A percentile compares a stretch with the other conserved stretches of the same genome.
Conservation (phyloP, 1,284 basidiomycete genomes). For the Cutaneotrichosporon sp. region DNA sequence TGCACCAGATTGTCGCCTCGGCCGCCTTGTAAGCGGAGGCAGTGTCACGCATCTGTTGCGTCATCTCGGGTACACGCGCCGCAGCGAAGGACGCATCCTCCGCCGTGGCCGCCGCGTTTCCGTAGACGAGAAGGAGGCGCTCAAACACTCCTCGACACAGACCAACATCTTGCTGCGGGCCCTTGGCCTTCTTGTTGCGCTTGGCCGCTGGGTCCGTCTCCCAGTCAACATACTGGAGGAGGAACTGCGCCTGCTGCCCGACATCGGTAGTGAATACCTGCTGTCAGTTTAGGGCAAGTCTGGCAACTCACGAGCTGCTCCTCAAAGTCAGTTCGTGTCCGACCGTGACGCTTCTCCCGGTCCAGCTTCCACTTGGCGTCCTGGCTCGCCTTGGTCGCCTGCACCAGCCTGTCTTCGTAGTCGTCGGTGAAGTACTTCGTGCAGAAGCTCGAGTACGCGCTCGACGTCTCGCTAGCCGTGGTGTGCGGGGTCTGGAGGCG, state of each 20-base stretch:
- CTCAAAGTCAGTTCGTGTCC: conserved; percentile 46
- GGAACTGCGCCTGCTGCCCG: conserved; percentile 28
- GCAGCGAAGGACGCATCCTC: conserved; percentile 57
- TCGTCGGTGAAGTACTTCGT: conserved; percentile 68
- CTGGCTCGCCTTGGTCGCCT: conserved; percentile 68
- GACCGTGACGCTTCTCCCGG: conserved; percentile 39
- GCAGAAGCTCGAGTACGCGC: conserved; percentile 81
- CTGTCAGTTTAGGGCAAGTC: conserved; percentile 4
- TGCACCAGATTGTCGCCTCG: conserved; percentile 45
- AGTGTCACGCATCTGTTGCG: conserved; percentile 25
- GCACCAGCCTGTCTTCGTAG: conserved; percentile 73
- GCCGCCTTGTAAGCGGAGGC: conserved; percentile 39
- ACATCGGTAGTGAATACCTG: conserved; percentile 26
- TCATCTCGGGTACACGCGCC: conserved; percentile 57
- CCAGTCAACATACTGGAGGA: conserved; percentile 45
- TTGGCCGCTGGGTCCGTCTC: conserved; percentile 56
- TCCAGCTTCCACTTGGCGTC: conserved; percentile 54
- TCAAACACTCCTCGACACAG: conserved; percentile 69
- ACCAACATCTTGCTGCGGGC: conserved; percentile 56
- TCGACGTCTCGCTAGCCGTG: conserved; percentile 69
- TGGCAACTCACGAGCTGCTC: conserved; percentile 37
- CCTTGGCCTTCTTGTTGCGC: conserved; percentile 52
- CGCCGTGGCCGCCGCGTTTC: conserved; percentile 57
- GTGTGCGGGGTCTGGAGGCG: conserved; percentile 51
- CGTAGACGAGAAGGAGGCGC: conserved; percentile 65